Evolutionary conservation across 2,329 filamentous ascomycete genomes (phyloP).

Genomic region (Exophiala spinifera): DNA sequence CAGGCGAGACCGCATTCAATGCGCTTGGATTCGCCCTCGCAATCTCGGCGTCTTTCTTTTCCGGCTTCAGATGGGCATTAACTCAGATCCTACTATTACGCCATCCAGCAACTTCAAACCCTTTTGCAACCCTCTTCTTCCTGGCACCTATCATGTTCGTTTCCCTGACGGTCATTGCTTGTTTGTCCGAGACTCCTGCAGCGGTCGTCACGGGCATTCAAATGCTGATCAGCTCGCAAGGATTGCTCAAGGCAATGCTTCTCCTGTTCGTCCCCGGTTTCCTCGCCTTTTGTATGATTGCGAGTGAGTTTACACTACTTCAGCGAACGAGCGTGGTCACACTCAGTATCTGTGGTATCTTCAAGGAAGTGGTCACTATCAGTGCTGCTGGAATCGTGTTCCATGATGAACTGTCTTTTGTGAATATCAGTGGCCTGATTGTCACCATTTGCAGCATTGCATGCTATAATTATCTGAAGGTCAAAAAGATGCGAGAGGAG

Average conservation of each 20-base stretch:
- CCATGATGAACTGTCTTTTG: slow-evolving; percentile 76
- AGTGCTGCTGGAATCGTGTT: slow-evolving; percentile 83
- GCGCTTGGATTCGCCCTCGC: slow-evolving; percentile 83
- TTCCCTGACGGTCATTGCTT: slow-evolving; percentile 72
- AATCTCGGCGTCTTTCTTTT: slow-evolving; percentile 91
- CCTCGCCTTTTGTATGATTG: slow-evolving; percentile 94
- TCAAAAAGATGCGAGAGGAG: slow-evolving; percentile 79
- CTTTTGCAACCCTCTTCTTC: slow-evolving; percentile 95
- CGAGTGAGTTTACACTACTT: slow-evolving; percentile 90
- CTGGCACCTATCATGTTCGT: slow-evolving; percentile 96
- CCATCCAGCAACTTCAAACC: slow-evolving; percentile 92
- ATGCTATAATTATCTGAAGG: slow-evolving; percentile 93
- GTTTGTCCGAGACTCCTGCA: slow-evolving; percentile 78
- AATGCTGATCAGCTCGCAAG: slow-evolving; percentile 64
- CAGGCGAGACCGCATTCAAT: slow-evolving; percentile 87
- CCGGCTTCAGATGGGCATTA: slow-evolving; percentile 96
- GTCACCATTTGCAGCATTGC: slow-evolving; percentile 84
- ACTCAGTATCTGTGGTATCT: slow-evolving; percentile 92
- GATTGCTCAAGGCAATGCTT: slow-evolving; percentile 61
- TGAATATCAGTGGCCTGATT: slow-evolving; percentile 85
- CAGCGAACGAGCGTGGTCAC: slow-evolving; percentile 95
- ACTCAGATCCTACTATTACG: slow-evolving; percentile 93
- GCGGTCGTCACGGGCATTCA: slow-evolving; percentile 65
- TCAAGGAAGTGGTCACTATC: slow-evolving; percentile 98
- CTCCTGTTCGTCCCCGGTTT: slow-evolving; percentile 85